These are phyloP conservation scores for Saccharomyces hybrid DNA, from an alignment of 1,139 yeast genomes.

Conservation along the genomic window DNA sequence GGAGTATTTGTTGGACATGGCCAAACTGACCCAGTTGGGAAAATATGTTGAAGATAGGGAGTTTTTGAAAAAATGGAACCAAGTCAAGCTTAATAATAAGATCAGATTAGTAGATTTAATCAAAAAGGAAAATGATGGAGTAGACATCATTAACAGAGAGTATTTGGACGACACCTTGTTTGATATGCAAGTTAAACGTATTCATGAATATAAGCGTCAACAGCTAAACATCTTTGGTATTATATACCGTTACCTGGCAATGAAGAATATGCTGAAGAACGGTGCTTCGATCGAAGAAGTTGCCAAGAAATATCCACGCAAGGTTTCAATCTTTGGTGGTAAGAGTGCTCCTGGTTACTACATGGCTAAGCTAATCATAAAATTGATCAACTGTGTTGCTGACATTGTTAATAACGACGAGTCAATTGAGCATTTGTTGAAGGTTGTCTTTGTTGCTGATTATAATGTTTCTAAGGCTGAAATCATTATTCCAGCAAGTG, in stretches of 20 bases:
- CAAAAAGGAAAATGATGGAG: conserved; percentile 52
- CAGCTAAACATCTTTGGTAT: conserved; percentile 88
- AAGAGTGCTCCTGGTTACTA: conserved; percentile 96
- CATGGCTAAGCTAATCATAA: conserved; percentile 87
- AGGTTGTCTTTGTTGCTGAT: conserved; percentile 85
- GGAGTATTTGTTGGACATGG: conserved; percentile 62
- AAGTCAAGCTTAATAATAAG: conserved; percentile 66
- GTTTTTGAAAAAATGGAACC: conserved; percentile 66
- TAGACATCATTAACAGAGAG: conserved; percentile 49
- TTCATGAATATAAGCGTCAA: conserved; percentile 93
- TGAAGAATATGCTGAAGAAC: conserved; percentile 59
- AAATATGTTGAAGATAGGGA: conserved; percentile 57
- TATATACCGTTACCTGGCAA: conserved; percentile 69
- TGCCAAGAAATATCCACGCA: conserved; percentile 55
- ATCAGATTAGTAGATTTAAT: conserved; percentile 60
- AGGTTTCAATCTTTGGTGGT: conserved; percentile 84
- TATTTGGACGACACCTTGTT: conserved; percentile 57
- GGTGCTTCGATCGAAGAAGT: conserved; percentile 42
- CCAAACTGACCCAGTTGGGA: conserved; percentile 60
- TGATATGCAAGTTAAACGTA: conserved; percentile 90
- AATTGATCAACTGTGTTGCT: conserved; percentile 74
- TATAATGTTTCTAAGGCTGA: conserved; percentile 93
- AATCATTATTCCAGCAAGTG: conserved; percentile 83
- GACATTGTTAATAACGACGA: conserved; percentile 72
- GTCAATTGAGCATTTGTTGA: conserved; percentile 66